These are phyloP conservation scores for Leccinum ponderosum DNA, from an alignment of 1,284 basidiomycete genomes.

Conservation along the genomic window DNA sequence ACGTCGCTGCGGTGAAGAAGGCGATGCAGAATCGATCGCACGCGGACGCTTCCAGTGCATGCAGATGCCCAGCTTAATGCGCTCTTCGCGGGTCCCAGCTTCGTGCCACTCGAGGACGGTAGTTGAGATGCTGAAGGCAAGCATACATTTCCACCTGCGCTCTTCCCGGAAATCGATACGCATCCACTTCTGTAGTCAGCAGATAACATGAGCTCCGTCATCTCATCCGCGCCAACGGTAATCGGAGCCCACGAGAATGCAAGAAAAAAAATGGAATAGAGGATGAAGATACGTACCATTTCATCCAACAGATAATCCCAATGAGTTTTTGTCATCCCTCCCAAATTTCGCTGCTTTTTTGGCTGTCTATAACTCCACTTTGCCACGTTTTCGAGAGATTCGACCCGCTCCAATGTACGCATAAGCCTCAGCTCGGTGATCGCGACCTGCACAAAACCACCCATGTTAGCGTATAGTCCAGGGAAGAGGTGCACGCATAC, in stretches of 20 bases:
- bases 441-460: constrained; percentile 54
- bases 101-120: constrained; percentile 89
- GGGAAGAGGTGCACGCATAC: constrained; percentile 43
- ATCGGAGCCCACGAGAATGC: background rate
- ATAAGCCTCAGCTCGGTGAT: constrained; percentile 75
- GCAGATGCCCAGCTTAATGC: constrained; percentile 67
- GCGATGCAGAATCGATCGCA: constrained; percentile 17
- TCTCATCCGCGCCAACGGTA: background rate
- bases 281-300: constrained; percentile 63
- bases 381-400: constrained; percentile 78
- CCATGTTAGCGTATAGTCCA: background rate
- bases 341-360: constrained; percentile 87
- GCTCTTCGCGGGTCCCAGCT: constrained; percentile 63
- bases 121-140: constrained; percentile 85
- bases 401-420: constrained; percentile 84
- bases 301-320: constrained; percentile 98
- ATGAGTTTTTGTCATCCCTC: constrained; percentile 82
- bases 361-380: constrained; percentile 95
- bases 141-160: constrained; percentile 86
- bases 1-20: constrained; percentile 27
- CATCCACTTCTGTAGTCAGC: constrained; percentile 83
- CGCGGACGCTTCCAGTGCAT: constrained; percentile 61
- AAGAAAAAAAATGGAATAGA: background rate
- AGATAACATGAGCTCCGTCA: constrained; percentile 6
- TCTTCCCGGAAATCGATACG: constrained; percentile 95